phyloP scores from a whole-genome alignment of 169 alveolate species.

The Toxoplasma gondii region DNA sequence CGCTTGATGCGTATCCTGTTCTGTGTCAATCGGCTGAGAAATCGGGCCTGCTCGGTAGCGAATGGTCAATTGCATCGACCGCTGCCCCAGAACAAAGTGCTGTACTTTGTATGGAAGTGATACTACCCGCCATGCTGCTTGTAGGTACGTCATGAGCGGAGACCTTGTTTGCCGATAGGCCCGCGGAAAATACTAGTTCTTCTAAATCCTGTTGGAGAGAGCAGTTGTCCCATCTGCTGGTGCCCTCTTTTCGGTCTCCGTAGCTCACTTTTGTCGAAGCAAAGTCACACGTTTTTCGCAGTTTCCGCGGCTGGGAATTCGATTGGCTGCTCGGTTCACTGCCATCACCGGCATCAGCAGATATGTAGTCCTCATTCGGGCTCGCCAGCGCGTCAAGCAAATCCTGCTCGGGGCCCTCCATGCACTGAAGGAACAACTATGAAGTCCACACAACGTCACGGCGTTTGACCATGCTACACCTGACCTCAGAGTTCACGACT shows the following conservation, averaged over 20 bases:
- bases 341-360: too few relatives aligned
- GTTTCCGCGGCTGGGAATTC: background rate
- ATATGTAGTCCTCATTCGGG: background rate
- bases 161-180: background rate
- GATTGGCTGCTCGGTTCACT: too few relatives aligned
- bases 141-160: background rate
- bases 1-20: too few relatives aligned
- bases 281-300: background rate
- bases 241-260: background rate
- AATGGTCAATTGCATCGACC: too few relatives aligned
- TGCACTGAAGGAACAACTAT: background rate
- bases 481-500: background rate
- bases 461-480: background rate
- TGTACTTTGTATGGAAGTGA: background rate
- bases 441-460: background rate
- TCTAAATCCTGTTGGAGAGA: background rate
- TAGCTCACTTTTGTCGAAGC: background rate
- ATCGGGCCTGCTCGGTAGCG: too few relatives aligned
- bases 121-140: background rate
- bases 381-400: background rate
- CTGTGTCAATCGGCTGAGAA: too few relatives aligned
- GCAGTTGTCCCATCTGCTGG: background rate
- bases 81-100: background rate
- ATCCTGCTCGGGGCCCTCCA: background rate
- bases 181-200: background rate